Conservation (phyloP, 75 land plant genomes). For the Azolla pinnata region DNA sequence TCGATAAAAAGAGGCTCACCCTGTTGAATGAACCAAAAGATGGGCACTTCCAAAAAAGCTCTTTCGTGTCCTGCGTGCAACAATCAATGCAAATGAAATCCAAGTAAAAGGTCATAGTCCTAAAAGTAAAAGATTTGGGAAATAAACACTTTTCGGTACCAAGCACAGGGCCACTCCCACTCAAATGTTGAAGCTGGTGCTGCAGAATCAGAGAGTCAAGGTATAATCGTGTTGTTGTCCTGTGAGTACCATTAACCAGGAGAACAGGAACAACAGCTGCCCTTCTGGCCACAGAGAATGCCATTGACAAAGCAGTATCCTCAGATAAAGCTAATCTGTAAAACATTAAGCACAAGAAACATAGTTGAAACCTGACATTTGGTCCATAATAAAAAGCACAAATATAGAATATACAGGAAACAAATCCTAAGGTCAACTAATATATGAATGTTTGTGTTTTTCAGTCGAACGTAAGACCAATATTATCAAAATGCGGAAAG, state of each 20-base stretch:
- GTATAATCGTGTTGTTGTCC: slow-evolving; percentile 64
- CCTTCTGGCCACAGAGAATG: slow-evolving; percentile 84
- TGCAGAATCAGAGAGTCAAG: slow-evolving; percentile 96
- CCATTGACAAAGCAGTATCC: slow-evolving; percentile 95
- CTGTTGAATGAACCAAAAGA: slow-evolving; percentile 87
- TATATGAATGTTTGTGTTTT: too few relatives aligned
- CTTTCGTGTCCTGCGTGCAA: slow-evolving; percentile 31
- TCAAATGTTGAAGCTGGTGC: slow-evolving; percentile 68
- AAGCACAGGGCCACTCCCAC: slow-evolving; percentile 43
- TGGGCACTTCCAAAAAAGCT: slow-evolving; percentile 78
- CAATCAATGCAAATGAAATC: too few relatives aligned
- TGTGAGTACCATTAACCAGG: slow-evolving; percentile 89
- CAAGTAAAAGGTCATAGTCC: too few relatives aligned
- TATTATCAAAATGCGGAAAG: too few relatives aligned
- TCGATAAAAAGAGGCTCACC: slow-evolving; percentile 74
- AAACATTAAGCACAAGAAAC: background rate
- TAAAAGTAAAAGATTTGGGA: background rate
- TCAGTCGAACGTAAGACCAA: too few relatives aligned
- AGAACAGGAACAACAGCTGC: slow-evolving; percentile 87
- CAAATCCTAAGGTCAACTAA: too few relatives aligned
- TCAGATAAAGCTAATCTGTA: slow-evolving; percentile 76
- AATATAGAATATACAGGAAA: background rate
- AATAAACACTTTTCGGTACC: slow-evolving; percentile 18
- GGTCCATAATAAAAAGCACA: background rate
- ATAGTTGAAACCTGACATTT: background rate